phyloP scores from a whole-genome alignment of 2,329 filamentous ascomycete genomes.

The Fusarium mangiferae region DNA sequence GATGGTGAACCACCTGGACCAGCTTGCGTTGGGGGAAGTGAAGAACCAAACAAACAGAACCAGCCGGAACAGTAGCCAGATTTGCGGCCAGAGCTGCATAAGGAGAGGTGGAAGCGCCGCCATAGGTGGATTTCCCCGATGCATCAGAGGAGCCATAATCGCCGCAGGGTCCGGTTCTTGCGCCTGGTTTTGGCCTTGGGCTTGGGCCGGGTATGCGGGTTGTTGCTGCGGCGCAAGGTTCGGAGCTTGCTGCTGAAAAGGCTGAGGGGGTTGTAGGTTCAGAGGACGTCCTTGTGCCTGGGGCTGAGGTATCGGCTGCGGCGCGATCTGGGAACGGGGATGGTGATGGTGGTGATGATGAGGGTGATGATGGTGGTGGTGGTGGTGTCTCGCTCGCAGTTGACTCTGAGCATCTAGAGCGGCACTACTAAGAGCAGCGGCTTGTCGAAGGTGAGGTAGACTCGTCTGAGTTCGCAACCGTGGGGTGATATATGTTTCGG shows the following conservation, averaged over 20 bases:
- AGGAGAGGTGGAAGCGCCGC: slow-evolving; percentile 48
- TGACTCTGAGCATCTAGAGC: slow-evolving; percentile 35
- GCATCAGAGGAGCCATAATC: slow-evolving; percentile 41
- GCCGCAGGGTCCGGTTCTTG: slow-evolving; percentile 43
- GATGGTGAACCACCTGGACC: slow-evolving; percentile 68
- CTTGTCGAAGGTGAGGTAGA: slow-evolving; percentile 43
- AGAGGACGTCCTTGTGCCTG: slow-evolving; percentile 21
- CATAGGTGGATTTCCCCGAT: slow-evolving; percentile 54
- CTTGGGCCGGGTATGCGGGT: slow-evolving; percentile 40
- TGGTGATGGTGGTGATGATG: slow-evolving; percentile 42
- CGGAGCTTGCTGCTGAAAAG: slow-evolving; percentile 29
- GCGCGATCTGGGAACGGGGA: slow-evolving; percentile 17
- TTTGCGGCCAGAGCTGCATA: slow-evolving; percentile 63
- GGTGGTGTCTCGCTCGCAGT: slow-evolving; percentile 39
- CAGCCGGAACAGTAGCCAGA: slow-evolving; percentile 70
- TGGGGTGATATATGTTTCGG: slow-evolving; percentile 64
- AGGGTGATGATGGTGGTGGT: slow-evolving; percentile 39
- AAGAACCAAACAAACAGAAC: slow-evolving; percentile 73
- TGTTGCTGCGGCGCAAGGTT: slow-evolving; percentile 40
- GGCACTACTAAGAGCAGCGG: slow-evolving; percentile 18
- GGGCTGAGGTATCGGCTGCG: slow-evolving; percentile 19
- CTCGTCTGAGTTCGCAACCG: slow-evolving; percentile 45
- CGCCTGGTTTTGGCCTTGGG: slow-evolving; percentile 28
- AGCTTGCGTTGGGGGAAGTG: slow-evolving; percentile 66
- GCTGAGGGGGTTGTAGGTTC: slow-evolving; percentile 19